Percentiles rank a stretch among this genome's conserved stretches.
These are phyloP conservation scores for Volvox africanus DNA, from an alignment of 139 green algal species.

Conservation along the genomic window DNA sequence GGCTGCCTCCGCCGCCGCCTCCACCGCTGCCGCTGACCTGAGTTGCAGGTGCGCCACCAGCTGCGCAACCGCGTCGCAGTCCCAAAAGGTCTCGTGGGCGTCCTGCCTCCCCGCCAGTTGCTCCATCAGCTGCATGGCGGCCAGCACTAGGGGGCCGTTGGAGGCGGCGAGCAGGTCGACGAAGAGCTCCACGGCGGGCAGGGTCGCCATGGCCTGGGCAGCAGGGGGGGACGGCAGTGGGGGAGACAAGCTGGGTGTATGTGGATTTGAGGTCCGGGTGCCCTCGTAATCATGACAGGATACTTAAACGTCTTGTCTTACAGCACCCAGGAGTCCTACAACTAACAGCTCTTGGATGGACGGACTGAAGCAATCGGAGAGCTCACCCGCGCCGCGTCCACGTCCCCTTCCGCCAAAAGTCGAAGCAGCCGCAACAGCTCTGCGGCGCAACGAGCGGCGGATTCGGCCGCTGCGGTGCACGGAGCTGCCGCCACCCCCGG, in stretches of 20 bases:
- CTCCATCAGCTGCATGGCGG: constrained; percentile 1
- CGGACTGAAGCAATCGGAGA: too few species aligned
- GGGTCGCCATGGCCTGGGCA: constrained; percentile 22
- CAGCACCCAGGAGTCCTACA: too few species aligned
- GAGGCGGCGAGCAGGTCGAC: constrained; percentile 4
- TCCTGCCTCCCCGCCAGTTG: constrained; percentile 14
- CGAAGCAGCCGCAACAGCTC: constrained; percentile 13
- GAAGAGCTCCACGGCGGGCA: constrained; percentile 32
- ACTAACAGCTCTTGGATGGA: too few species aligned
- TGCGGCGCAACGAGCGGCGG: neutral
- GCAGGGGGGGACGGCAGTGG: neutral
- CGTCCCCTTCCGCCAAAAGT: neutral
- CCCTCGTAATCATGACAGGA: too few species aligned
- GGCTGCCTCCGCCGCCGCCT: neutral
- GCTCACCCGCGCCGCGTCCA: constrained; percentile 23
- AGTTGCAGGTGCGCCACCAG: constrained; percentile 35
- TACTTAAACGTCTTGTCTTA: too few species aligned
- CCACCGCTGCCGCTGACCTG: neutral
- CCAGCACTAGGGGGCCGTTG: neutral
- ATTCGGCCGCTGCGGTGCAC: neutral
- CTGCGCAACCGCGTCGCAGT: constrained; percentile 33
- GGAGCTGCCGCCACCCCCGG: neutral
- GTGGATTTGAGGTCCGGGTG: neutral
- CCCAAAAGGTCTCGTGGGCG: constrained; percentile 39
- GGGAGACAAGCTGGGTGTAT: neutral